Evolutionary conservation across 768 basidiomycete genomes (phyloP), one percentile per base, ranked within the genome.

Genomic region (Omphalotus guepiniiformis): DNA sequence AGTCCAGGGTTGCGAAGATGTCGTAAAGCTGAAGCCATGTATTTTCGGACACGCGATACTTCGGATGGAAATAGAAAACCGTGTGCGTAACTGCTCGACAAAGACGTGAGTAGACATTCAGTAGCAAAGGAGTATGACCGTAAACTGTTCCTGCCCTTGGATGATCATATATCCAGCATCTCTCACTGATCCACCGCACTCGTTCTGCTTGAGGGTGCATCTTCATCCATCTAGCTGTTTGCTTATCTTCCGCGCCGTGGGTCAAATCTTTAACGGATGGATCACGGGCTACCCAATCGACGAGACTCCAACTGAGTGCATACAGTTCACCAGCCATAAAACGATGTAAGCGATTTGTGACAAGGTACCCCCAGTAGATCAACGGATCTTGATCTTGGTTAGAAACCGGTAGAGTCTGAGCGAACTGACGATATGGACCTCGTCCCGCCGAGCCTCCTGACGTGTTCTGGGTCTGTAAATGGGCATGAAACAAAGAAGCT

Each of bases 151-250:
- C 87, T 13, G 89, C 83, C 40, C 92, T 85, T 2, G 95, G 95
- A 66, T 97, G 95, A 61, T 99, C 94, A 65, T 99, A 97, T 54
- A 99, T 91, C 90, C 92, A 95, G 66, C 95, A 98, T 22, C 85
- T 80, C 60, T 99, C 94, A 55, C 88, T 85, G 26, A 77, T 75
- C 94, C 95, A 98, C 36, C 91, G 80, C 32, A 99, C 80, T 55
- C 86, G 78, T 23, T 75, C 67, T 12, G 86, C 79, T 36, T 76
- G 78, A 0, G 94, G 93, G 67, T 96, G 94, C 44, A 83, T 59
- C 16, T 77, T 73, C 81, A 98, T 92, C 94, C 94, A 98, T 53
- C 82, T 88, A 6, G 92, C 83, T 4, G 88, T 88, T 56, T 91
- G 85, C 64, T 96, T 93, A 66, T 98, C 94, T 72, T 98, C 94